These are phyloP conservation scores for Podaxis sp. DNA, from an alignment of 768 basidiomycete genomes.

Conservation along the genomic window DNA sequence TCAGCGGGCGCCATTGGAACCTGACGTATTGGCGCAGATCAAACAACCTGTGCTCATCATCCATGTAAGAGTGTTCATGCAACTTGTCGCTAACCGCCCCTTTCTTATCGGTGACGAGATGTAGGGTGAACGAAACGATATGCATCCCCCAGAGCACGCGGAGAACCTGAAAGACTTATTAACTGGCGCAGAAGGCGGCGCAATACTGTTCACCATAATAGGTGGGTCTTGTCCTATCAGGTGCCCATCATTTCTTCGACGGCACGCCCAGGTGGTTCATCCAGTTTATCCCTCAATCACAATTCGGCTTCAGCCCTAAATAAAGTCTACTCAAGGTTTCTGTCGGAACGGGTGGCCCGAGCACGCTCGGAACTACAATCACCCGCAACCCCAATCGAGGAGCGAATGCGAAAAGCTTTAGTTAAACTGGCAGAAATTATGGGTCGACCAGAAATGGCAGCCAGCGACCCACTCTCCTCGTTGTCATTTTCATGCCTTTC, in stretches of 20 bases:
- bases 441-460: slow-evolving; percentile 42
- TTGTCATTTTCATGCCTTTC: slow-evolving; percentile 70
- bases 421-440: slow-evolving; percentile 51
- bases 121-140: slow-evolving; percentile 61
- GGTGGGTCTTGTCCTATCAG: slow-evolving; percentile 35
- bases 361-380: slow-evolving; percentile 47
- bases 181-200: slow-evolving; percentile 46
- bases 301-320: slow-evolving; percentile 62
- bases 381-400: slow-evolving; percentile 32
- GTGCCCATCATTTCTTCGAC: not conserved
- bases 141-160: slow-evolving; percentile 56
- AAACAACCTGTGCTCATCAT: slow-evolving; percentile 67
- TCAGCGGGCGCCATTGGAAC: slow-evolving; percentile 56
- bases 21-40: slow-evolving; percentile 50
- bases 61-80: slow-evolving; percentile 46
- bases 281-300: slow-evolving; percentile 54
- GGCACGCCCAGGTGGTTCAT: slow-evolving; percentile 45
- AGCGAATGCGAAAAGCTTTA: slow-evolving; percentile 59
- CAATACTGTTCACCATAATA: slow-evolving; percentile 59
- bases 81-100: not conserved
- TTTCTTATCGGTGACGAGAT: slow-evolving; percentile 10
- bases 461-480: slow-evolving; percentile 56
- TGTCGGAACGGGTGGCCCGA: slow-evolving; percentile 49
- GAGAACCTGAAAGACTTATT: slow-evolving; percentile 52
- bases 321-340: slow-evolving; percentile 61